These are phyloP conservation scores for Suillus placidus DNA, from an alignment of 768 basidiomycete species.

Conservation along the genomic window DNA sequence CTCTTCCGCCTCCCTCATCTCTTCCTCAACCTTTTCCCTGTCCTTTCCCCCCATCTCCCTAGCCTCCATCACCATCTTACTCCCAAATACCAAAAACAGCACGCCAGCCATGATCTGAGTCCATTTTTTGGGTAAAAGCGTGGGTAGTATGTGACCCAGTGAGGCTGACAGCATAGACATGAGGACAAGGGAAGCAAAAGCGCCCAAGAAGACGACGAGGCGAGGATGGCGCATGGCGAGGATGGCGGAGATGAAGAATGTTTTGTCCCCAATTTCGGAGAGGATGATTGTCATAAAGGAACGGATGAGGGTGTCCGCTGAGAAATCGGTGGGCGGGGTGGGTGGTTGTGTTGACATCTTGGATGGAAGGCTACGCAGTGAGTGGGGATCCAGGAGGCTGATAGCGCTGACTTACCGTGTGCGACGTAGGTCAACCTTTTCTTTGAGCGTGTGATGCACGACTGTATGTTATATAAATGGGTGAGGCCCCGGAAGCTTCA, in stretches of 20 bases:
- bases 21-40: constrained; percentile 83
- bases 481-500: too few relatives aligned
- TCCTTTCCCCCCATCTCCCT: constrained; percentile 70
- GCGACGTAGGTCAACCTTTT: background rate
- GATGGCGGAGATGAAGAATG: constrained; percentile 85
- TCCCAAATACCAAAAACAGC: constrained; percentile 89
- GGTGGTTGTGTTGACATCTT: background rate
- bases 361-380: background rate
- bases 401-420: background rate
- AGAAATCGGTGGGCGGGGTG: background rate
- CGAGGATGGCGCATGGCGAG: constrained; percentile 93
- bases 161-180: constrained; percentile 95
- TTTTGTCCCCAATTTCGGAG: constrained; percentile 97
- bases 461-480: background rate
- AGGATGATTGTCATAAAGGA: constrained; percentile 90
- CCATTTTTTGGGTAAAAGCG: constrained; percentile 71
- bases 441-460: background rate
- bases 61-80: constrained; percentile 87
- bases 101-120: constrained; percentile 74
- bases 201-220: constrained; percentile 82
- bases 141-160: constrained; percentile 89
- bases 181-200: constrained; percentile 82
- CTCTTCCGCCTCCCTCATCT: constrained; percentile 95
- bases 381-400: too few relatives aligned
- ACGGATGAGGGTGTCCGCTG: constrained; percentile 60